A percentile compares a stretch with the other conserved stretches of the same genome.
These are phyloP conservation scores for Acrocalymma vagum DNA, from an alignment of 2,329 filamentous ascomycete species.

Conservation along the genomic window DNA sequence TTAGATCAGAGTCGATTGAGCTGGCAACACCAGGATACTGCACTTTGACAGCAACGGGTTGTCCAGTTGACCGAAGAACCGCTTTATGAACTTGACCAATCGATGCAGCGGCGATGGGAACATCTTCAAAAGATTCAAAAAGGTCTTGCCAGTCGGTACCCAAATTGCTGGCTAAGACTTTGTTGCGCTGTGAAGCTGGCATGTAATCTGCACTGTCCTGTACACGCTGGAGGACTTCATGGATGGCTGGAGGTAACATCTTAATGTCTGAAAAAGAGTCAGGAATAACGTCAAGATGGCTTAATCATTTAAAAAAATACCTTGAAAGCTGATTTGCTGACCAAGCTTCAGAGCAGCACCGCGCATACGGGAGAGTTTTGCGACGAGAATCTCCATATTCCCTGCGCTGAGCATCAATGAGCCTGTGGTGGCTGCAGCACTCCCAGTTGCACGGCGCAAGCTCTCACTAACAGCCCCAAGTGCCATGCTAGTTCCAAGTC, in stretches of 20 bases:
- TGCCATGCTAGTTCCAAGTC: constrained; percentile 93
- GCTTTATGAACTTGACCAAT: constrained; percentile 97
- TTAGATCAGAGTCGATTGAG: constrained; percentile 95
- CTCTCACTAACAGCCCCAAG: constrained; percentile 89
- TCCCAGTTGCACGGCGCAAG: constrained; percentile 80
- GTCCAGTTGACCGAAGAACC: constrained; percentile 75
- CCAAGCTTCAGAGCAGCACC: constrained; percentile 96
- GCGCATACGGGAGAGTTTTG: constrained; percentile 94
- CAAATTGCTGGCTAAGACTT: constrained; percentile 80
- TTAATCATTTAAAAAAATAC: constrained; percentile 37
- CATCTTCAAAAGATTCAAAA: constrained; percentile 86
- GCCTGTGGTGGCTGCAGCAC: constrained; percentile 64
- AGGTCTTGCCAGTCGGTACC: constrained; percentile 85
- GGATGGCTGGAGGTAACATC: constrained; percentile 87
- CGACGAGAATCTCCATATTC: constrained; percentile 92
- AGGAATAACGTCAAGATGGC: neutral
- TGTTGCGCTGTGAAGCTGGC: constrained; percentile 90
- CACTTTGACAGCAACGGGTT: constrained; percentile 90
- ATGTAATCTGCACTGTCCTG: constrained; percentile 98
- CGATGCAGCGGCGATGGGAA: constrained; percentile 91
- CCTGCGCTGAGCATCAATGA: constrained; percentile 86
- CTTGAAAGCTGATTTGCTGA: constrained; percentile 97
- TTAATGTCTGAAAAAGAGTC: constrained; percentile 73
- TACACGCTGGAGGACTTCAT: constrained; percentile 89
- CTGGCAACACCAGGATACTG: constrained; percentile 96